Evolutionary conservation across 306 rosid genomes (phyloP), one percentile per base, ranked within the genome.

Genomic region (Senna tora): DNA sequence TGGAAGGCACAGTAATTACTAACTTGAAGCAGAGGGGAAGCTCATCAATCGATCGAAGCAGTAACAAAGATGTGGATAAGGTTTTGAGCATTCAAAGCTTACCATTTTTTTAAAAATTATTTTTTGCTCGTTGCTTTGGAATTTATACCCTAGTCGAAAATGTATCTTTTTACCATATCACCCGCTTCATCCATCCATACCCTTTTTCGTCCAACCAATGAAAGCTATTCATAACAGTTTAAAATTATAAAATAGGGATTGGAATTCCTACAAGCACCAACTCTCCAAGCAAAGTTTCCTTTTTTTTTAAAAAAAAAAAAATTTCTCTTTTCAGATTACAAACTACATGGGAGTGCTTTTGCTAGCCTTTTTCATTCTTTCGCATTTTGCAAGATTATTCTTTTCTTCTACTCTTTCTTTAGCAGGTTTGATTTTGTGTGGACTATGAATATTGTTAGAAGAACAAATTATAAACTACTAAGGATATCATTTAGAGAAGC

Each of bases 351-450:
- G 73, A 74, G 32, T 69, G 52, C 88, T 61, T 79, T 79, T 75
- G 11, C 75, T 9, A 13, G 25, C 67, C 73, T 75, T 83, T n/a
- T 82, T 63, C 67, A 68, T 36, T 58, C 79, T 65, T 79, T 72
- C 34, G 32, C 72, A 46, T 66, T 65, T 62, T 22, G 9, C 36
- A 56, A 76, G 20, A 11, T 83, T 84, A 78, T 87, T 81, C 86
- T 76, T 81, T 78, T 73, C 83, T 81, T 81, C 79, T 28, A 32
- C 46, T 33, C 49, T 32, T 72, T 53, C 75, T 71, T 33, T 62
- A 77, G 72, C 68, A 79, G 77, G 55, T 53, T 56, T 46, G 60
- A 25, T 42, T 81, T 78, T 75, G 69, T 83, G 60, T 28, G 25
- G 21, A 34, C 67, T 19, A 17, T 62, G 41, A 61, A 67, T 76